Conservation (phyloP, 148 eudicot species). For the Salicornia ramosissima region DNA sequence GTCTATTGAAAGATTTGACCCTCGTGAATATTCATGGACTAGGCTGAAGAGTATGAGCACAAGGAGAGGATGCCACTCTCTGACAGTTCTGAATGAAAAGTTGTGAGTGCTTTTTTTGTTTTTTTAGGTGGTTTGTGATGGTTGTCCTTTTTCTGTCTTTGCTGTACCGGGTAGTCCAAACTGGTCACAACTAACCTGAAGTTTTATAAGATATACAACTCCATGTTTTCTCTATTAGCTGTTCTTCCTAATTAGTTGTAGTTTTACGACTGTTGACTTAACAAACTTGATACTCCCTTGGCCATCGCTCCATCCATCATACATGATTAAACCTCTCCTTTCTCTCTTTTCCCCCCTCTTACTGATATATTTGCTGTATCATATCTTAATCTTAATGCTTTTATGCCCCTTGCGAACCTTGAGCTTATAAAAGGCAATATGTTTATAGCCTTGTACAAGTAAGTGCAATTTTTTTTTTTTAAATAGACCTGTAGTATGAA, state of each 20-base stretch:
- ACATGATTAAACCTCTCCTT: neutral
- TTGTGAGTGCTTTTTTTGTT: conserved; percentile 41
- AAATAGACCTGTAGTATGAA: neutral
- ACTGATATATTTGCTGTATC: neutral
- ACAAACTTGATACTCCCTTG: neutral
- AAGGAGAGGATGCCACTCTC: conserved; percentile 65
- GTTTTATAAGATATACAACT: neutral
- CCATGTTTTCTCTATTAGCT: neutral
- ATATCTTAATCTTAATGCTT: neutral
- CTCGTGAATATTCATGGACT: conserved; percentile 57
- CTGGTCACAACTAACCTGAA: no score
- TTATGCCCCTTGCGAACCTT: neutral
- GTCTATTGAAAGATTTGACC: conserved; percentile 70
- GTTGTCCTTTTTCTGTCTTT: neutral
- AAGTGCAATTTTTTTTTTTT: neutral
- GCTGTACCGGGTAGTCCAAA: neutral
- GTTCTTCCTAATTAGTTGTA: neutral
- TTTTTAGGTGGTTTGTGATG: neutral
- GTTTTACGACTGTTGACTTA: neutral
- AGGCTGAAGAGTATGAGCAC: conserved; percentile 44
- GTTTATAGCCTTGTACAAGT: neutral
- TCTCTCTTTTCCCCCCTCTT: neutral
- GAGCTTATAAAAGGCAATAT: neutral
- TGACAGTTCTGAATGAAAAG: conserved; percentile 57
- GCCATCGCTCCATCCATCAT: neutral